Evolutionary conservation across 78 protist genomes (phyloP).

Genomic region (Isochrysis galbana): DNA sequence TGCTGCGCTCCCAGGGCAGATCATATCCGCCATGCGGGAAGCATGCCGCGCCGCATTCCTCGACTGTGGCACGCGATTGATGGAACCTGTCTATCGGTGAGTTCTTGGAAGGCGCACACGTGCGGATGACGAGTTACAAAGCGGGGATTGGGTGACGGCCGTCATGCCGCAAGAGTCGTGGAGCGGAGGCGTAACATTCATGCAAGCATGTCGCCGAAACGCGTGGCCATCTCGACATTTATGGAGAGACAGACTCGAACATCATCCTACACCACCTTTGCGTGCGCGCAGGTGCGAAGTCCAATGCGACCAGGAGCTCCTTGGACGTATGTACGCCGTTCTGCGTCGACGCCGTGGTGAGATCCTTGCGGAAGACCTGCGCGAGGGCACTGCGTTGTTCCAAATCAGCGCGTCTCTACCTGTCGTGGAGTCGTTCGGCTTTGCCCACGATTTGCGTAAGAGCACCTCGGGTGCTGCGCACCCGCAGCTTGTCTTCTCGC

Average conservation of each 20-base stretch:
- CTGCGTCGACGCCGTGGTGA: slow-evolving; percentile 75
- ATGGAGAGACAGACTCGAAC: too few relatives aligned
- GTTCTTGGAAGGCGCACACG: too few relatives aligned
- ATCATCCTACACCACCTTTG: too few relatives aligned
- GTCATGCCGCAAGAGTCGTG: too few relatives aligned
- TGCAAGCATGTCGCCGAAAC: too few relatives aligned
- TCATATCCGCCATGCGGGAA: slow-evolving; percentile 73
- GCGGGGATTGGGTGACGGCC: too few relatives aligned
- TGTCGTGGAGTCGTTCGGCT: slow-evolving; percentile 88
- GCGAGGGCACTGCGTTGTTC: slow-evolving; percentile 84
- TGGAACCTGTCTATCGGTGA: slow-evolving; percentile 83
- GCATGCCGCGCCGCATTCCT: slow-evolving; percentile 78
- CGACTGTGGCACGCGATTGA: slow-evolving; percentile 67
- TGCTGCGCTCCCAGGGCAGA: slow-evolving; percentile 68
- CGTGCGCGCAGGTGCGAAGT: too few relatives aligned
- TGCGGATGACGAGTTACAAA: too few relatives aligned
- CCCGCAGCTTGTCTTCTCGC: slow-evolving; percentile 82
- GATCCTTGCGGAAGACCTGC: slow-evolving; percentile 78
- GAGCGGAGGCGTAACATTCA: too few relatives aligned
- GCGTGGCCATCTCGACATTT: too few relatives aligned
- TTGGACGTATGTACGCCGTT: slow-evolving; percentile 90
- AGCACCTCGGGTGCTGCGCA: slow-evolving; percentile 88
- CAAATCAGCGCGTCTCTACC: slow-evolving; percentile 80
- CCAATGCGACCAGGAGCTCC: slow-evolving; percentile 47
- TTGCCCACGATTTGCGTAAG: slow-evolving; percentile 58